Evolutionary conservation across 371 early-diverging fungal species (phyloP), one percentile per base, ranked within the genome.

Genomic region (Basidiobolus heterosporus): DNA sequence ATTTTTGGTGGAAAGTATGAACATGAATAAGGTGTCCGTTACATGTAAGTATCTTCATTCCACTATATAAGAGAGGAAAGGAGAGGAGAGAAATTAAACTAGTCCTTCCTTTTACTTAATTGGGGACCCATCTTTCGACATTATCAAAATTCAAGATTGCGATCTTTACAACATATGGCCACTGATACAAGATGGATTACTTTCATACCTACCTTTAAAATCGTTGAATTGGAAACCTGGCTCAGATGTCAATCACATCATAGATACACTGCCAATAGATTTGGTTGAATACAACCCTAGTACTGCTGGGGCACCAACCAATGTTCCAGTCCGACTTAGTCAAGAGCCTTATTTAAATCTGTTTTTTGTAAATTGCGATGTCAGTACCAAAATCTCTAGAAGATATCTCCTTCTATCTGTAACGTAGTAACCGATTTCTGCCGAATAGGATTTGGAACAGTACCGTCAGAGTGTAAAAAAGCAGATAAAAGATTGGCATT

Each of bases 181-280:
- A 19, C 67, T 71, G 35, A 66, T 90, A 20, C 73, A 73, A 16
- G 64, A 70, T 46, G 87, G 81, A 43, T 70, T 91, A 43, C 58
- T 59, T 20, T 62, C 72, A 17, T 69, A 82, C 16, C 71, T 90
- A 36, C 95, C 95, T 6, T 71, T 92, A 40, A 73, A 80, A 37
- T 84, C 84, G 54, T 55, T 93, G 15, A 67, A 73, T 36, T 93
- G 91, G 89, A 78, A 79, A 49, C 78, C 85, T 15, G 78, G 83
- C 16, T 70, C 74, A 48, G 70, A 78, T 30, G 59, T 78, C 19
- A 70, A 66, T 30, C 71, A 82, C 20, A 56, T 71, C 17, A 69
- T 75, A 37, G 59, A 63, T 36, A 61, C 65, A 18, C 63, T 90
- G 13, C 80, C 81, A 44, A 70, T 86, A 0, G 80, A 81, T 38